Evolutionary conservation across 1,284 basidiomycete species (phyloP), one percentile per base, ranked within the genome.

Genomic region (Trametes pubescens): DNA sequence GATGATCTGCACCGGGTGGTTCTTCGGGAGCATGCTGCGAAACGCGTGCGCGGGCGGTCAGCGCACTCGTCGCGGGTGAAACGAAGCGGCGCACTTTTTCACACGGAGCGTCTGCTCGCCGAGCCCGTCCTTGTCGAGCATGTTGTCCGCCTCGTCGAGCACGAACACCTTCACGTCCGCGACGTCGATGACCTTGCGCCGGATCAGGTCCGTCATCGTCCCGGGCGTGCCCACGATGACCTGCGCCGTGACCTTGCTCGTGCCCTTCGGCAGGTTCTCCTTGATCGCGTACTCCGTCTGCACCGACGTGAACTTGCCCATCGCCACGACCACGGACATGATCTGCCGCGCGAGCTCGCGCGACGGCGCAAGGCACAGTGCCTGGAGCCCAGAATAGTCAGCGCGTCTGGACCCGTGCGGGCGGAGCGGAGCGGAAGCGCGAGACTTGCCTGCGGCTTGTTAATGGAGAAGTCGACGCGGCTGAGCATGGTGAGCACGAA

Each of bases 401-500:
- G 48, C 32, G 7, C n/a, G 26, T 13, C 49, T 18, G 29, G 13
- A 5, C 29, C 49, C 49, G 49, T 8, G 18, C 29, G 8, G 24
- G 47, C 24, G 32, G 49, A 13, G 48, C 34, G 48, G 48, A 53
- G 52, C 37, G 35, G 35, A 29, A 13, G 22, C 21, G 34, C 34
- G n/a, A 21, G 4, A 74, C 82, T 63, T 64, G 93, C 94, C 79
- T 98, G 98, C 40, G 96, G 92, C 68, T 92, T 91, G 69, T 92
- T 86, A 61, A 91, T 81, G 37, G 86, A 84, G 72, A 92, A 95
- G 78, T 99, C 95, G 62, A 99, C 87, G 38, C 97, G 90, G 74
- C 92, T 96, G 24, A 99, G 87, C 96, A 99, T 99, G 32, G 96
- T 96, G 59, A 99, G 84, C 14, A 96, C 94, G 76, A 99, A 99